Conservation (phyloP, 108 stramenopile species). For the Seminavis robusta region DNA sequence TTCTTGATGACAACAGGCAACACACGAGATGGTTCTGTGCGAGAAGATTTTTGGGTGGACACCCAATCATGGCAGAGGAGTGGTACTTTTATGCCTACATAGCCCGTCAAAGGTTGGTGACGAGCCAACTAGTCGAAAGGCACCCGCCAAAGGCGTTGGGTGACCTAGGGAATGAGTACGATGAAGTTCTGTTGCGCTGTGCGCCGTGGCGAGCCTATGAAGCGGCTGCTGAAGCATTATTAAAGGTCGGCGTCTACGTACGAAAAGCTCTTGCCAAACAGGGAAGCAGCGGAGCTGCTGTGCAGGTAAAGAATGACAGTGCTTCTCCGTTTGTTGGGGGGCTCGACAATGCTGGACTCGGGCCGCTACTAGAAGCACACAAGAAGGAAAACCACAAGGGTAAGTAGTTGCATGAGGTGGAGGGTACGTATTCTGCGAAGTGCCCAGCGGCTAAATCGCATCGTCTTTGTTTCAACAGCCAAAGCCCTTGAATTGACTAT, state of each 20-base stretch:
- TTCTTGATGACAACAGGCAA: slow-evolving; percentile 19
- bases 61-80: background rate
- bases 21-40: slow-evolving; percentile 1
- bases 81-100: slow-evolving; percentile 53
- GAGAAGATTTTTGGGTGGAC: background rate
- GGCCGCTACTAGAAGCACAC: slow-evolving; percentile 40
- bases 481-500: slow-evolving; percentile 53
- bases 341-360: slow-evolving; percentile 39
- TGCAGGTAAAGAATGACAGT: too few relatives aligned
- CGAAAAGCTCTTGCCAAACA: slow-evolving; percentile 4
- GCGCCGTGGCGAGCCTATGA: slow-evolving; percentile 58
- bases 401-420: too few relatives aligned
- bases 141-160: slow-evolving; percentile 28
- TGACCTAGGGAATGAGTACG: slow-evolving; percentile 12
- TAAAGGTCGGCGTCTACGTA: slow-evolving; percentile 46
- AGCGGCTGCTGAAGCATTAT: slow-evolving; percentile 56
- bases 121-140: slow-evolving; percentile 45
- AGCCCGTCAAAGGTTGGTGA: slow-evolving; percentile 41
- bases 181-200: slow-evolving; percentile 37
- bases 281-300: background rate
- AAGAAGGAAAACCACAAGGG: slow-evolving; percentile 47
- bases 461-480: slow-evolving; percentile 7
- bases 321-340: slow-evolving; percentile 45
- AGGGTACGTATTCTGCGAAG: too few relatives aligned
- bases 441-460: too few relatives aligned